A percentile compares a stretch with the other conserved stretches of the same genome.
Conservation (phyloP, 2,329 filamentous ascomycete species). For the Colletotrichum cuscutae region DNA sequence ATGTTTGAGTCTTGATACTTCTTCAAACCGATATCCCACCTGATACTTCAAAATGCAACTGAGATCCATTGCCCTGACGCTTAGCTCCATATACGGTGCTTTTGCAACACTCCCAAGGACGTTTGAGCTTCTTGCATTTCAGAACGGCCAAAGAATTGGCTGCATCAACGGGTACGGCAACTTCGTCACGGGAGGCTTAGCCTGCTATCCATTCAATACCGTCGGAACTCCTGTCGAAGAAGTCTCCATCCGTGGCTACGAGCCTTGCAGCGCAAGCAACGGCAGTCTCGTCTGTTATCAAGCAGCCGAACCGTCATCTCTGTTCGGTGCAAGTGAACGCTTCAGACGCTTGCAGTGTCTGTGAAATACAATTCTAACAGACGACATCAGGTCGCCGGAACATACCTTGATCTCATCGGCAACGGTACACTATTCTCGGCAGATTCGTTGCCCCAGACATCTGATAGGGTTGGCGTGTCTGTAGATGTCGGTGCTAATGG, state of each 20-base stretch:
- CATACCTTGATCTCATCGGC: no score
- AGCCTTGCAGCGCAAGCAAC: neutral
- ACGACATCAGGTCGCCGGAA: no score
- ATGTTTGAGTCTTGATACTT: no score
- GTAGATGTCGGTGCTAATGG: no score
- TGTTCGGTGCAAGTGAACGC: neutral
- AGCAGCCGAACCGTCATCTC: neutral
- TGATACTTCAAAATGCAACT: slow-evolving; percentile 16
- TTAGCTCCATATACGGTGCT: neutral
- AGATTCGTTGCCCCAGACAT: no score
- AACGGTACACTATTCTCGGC: no score
- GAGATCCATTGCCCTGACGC: neutral
- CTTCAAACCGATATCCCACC: no score
- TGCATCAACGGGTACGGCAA: neutral
- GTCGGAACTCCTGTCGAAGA: neutral
- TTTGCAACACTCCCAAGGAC: neutral
- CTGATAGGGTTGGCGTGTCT: no score
- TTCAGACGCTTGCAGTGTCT: no score
- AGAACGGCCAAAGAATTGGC: neutral
- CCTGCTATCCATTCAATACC: neutral
- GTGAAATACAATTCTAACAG: no score
- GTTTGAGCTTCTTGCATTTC: neutral
- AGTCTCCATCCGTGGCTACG: neutral
- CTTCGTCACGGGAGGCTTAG: neutral
- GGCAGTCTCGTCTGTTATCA: neutral